These are phyloP conservation scores for Vanderwaltozyma tropicalis DNA, from an alignment of 805 yeast genomes.

Conservation along the genomic window DNA sequence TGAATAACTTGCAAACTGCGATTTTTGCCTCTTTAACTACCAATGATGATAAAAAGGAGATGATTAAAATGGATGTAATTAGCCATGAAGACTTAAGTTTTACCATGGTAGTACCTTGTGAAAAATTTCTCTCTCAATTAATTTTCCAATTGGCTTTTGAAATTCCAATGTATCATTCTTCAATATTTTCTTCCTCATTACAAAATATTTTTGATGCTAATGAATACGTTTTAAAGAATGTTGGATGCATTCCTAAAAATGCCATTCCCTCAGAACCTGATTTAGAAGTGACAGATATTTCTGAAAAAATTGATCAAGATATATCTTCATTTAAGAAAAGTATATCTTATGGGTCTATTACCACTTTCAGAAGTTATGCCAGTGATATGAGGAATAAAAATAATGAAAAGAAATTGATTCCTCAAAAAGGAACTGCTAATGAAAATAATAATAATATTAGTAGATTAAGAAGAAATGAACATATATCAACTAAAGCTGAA, in stretches of 20 bases:
- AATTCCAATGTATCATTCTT: neutral
- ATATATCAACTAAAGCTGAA: neutral
- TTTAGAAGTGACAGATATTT: too few relatives aligned
- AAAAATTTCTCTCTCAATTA: neutral
- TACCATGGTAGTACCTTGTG: neutral
- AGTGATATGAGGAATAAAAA: slow-evolving; percentile 12
- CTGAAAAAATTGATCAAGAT: too few relatives aligned
- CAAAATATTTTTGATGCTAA: neutral
- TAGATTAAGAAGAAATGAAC: too few relatives aligned
- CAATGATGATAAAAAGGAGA: neutral
- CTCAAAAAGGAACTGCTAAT: neutral
- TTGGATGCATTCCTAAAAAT: too few relatives aligned
- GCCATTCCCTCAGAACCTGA: too few relatives aligned
- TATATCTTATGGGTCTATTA: slow-evolving; percentile 21
- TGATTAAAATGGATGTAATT: neutral
- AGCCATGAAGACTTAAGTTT: neutral
- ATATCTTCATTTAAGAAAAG: neutral
- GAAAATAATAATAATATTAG: too few relatives aligned
- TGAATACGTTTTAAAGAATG: too few relatives aligned
- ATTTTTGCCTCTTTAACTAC: slow-evolving; percentile 28
- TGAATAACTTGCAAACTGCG: slow-evolving; percentile 35
- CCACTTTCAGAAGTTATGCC: slow-evolving; percentile 21
- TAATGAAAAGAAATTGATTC: neutral
- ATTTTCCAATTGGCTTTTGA: neutral
- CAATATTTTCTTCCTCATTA: neutral